Base-by-base conservation (phyloP, 192 early-diverging fungal genomes). In the Backusella australiensis region DNA sequence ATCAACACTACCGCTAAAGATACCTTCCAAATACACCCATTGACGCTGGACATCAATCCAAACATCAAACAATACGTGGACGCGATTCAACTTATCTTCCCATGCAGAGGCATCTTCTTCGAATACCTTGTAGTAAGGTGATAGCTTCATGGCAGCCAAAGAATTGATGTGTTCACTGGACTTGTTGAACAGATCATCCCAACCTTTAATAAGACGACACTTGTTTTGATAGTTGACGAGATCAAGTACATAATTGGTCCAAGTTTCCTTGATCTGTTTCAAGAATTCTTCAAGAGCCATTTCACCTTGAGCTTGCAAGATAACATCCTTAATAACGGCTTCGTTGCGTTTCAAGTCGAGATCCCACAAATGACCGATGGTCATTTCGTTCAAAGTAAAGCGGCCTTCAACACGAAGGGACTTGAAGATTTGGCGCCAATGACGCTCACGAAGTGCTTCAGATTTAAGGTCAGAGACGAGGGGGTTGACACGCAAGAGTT, bases 11-110 rank as follows among this genome's bases (percentile, higher is more conserved):
- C 96, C 93, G 44, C 94, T 92, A 79, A 99, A 99, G 69, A 99
- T 98, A 42, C 98, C 98, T 80, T 99, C 97, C 42, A 99, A 85
- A 78, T 99, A 99, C 23, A 99, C 98, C 97, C 97, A 99, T 81
- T 99, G 98, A 46, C 98, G 92, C 86, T 99, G 98, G 41, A 99
- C 98, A 83, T 99, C 97, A 63, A 99, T 97, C 98, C 98, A 99
- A 6, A 98, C 94, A 87, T 99, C 97, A 80, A 99, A 97, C 46
- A 99, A 90, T 39, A 95, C 87, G 78, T 98, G 96, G 42, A 99
- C 90, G 34, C 96, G 91, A 81, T 96, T 99, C 67, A 99, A 87
- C 79, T 96, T 96, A 75, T 99, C 97, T 81, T 99, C 98, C 96
- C 97, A 98, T 15, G 90, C 78, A 3, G 86, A 80, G 2, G 98